Evolutionary conservation across 768 basidiomycete genomes (phyloP).

Genomic region (Fistulinella prunicolor): DNA sequence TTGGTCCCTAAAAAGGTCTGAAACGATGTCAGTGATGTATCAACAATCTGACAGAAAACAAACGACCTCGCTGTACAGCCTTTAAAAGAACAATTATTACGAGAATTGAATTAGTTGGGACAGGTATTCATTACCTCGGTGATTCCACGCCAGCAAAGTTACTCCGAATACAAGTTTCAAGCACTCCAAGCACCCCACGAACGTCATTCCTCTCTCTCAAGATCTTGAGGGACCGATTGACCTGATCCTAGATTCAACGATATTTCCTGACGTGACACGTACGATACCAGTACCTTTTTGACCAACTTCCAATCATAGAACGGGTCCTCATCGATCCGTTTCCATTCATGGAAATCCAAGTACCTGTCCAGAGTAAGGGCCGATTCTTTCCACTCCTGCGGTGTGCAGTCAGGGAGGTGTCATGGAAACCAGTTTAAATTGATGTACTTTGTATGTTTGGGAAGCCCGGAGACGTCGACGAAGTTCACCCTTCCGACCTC

Average conservation of each 20-base stretch:
- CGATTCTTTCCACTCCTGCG: constrained; percentile 82
- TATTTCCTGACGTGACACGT: no score
- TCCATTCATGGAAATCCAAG: constrained; percentile 89
- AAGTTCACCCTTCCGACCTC: constrained; percentile 78
- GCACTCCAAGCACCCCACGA: constrained; percentile 80
- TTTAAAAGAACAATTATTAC: constrained; percentile 27
- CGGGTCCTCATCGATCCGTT: constrained; percentile 77
- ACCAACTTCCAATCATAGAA: constrained; percentile 93
- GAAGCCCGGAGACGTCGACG: constrained; percentile 74
- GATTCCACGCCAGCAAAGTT: constrained; percentile 96
- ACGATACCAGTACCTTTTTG: constrained; percentile 49
- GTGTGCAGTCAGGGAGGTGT: not conserved
- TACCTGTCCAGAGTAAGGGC: constrained; percentile 78
- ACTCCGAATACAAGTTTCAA: constrained; percentile 85
- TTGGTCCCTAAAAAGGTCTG: constrained; percentile 94
- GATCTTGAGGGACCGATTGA: constrained; percentile 67
- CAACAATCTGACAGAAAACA: not conserved
- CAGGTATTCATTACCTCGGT: constrained; percentile 46
- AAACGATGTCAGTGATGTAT: constrained; percentile 12
- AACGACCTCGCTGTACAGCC: constrained; percentile 82
- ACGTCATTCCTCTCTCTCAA: constrained; percentile 77
- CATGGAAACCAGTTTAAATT: not conserved
- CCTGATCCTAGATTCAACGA: constrained; percentile 37
- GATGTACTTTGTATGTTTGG: constrained; percentile 62
- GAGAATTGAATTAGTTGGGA: not conserved